Evolutionary conservation across 1,284 basidiomycete species (phyloP).

Genomic region (Ganoderma boninense): DNA sequence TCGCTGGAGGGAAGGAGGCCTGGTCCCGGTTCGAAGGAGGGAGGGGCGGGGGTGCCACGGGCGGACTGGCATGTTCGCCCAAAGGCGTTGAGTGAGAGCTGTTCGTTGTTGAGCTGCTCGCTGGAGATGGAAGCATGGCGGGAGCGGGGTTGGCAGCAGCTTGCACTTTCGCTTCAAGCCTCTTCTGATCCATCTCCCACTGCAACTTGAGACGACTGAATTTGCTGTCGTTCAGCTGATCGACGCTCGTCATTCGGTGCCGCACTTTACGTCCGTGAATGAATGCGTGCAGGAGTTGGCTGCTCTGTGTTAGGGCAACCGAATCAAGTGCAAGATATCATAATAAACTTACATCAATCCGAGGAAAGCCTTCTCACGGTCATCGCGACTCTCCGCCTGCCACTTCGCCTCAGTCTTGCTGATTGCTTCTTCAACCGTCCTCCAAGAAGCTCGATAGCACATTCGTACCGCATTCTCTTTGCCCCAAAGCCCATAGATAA

Average conservation of each 20-base stretch:
- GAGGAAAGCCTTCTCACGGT: constrained; percentile 76
- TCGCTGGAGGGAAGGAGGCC: constrained; percentile 25
- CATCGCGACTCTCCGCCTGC: constrained; percentile 66
- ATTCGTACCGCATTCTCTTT: constrained; percentile 62
- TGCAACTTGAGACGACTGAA: constrained; percentile 23
- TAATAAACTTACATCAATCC: constrained; percentile 73
- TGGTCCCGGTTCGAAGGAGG: constrained; percentile 16
- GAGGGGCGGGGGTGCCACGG: neutral
- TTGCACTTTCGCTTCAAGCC: constrained; percentile 19
- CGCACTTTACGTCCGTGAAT: constrained; percentile 68
- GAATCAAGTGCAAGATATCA: constrained; percentile 40
- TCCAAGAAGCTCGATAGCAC: constrained; percentile 67
- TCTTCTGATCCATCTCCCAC: constrained; percentile 21
- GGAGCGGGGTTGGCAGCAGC: constrained; percentile 46
- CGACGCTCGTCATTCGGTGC: constrained; percentile 55
- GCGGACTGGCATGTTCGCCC: constrained; percentile 36
- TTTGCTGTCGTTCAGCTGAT: constrained; percentile 46
- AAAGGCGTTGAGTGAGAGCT: constrained; percentile 81
- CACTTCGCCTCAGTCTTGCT: constrained; percentile 75
- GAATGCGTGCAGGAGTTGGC: constrained; percentile 77
- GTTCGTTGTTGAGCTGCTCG: constrained; percentile 65
- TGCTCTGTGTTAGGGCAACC: constrained; percentile 46
- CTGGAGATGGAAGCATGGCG: constrained; percentile 79
- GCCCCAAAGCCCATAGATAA: constrained; percentile 77
- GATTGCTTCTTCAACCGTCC: constrained; percentile 67